phyloP scores from a whole-genome alignment of 768 basidiomycete genomes.

The Trametes cingulata region DNA sequence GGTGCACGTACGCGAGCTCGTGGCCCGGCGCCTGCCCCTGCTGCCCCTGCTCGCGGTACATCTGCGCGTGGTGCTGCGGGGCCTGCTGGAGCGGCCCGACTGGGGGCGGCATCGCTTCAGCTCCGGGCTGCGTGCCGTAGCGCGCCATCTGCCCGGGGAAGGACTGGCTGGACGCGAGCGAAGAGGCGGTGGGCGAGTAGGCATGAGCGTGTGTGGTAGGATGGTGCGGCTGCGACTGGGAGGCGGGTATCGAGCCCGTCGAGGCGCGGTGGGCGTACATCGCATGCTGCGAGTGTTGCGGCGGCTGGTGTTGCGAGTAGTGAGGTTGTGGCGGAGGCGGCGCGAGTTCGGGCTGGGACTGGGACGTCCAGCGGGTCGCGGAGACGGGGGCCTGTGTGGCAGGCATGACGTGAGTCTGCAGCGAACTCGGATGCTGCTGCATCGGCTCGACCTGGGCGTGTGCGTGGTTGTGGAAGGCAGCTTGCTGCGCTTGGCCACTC shows the following conservation, averaged over 20 bases:
- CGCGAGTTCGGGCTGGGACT: slow-evolving; percentile 7
- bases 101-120: neutral
- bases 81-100: neutral
- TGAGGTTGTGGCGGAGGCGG: neutral
- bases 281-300: neutral
- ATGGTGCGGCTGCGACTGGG: slow-evolving; percentile 14
- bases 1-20: slow-evolving; percentile 37
- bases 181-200: neutral
- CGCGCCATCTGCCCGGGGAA: neutral
- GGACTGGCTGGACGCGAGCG: slow-evolving; percentile 1
- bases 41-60: neutral
- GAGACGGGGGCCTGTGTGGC: slow-evolving; percentile 27
- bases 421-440: slow-evolving; percentile 2
- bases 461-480: neutral
- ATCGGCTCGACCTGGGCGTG: neutral
- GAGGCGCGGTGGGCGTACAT: neutral
- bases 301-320: slow-evolving; percentile 6
- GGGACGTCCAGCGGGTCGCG: slow-evolving; percentile 26
- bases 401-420: slow-evolving; percentile 6
- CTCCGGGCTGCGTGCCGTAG: neutral
- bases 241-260: neutral
- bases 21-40: neutral
- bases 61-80: slow-evolving; percentile 12
- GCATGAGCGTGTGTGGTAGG: neutral
- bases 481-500: neutral